Base-by-base conservation (phyloP, 176 grass and related monocot genomes). In the Carex myosuroides region DNA sequence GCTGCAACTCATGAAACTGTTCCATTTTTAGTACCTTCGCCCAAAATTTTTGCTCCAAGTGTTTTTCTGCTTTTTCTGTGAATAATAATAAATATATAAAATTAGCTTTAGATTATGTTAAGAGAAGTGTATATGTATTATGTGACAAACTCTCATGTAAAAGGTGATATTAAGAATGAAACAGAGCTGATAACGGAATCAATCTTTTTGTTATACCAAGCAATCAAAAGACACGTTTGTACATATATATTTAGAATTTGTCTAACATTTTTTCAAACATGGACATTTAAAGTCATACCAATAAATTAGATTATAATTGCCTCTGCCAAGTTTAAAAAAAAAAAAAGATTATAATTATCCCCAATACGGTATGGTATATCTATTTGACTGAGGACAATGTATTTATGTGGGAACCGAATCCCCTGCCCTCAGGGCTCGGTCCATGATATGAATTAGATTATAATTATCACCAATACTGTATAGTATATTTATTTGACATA, bases 21-120 rank as follows among this genome's bases (percentile, higher is more conserved):
- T 82, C 32, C 10, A 53, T 56, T 24, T 84, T 64, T 18, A 30
- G 33, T 16, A 90, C 50, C 80, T 84, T 90, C 13, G 9, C 11
- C 88, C 85, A 90, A 5, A 87, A 90, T 20, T 74, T 70, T 58
- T 57, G 69, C 60, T 90, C 85, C 88, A 85, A 90, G 39, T 33
- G 64, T 9, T 17, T 58, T 10, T 66, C n/a, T 26, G 2, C 7
- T n/a, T 54, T 58, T 32, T 54, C 63, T 83, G 37, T 41, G 16
- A 61, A 44, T 20, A 46, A 59, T 29, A 65, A 66, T 18, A 66
- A 60, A 8, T n/a, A 9, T 12, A 64, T 20, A 41, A 21, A 3
- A 20, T 64, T 50, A 82, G 60, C 4, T 17, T 21, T 2, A 82
- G 67, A 35, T 60, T 60, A 60, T 2, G 18, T 21, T n/a, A 70